These are phyloP conservation scores for Fusarium longipes DNA, from an alignment of 2,329 filamentous ascomycete genomes.

Conservation along the genomic window DNA sequence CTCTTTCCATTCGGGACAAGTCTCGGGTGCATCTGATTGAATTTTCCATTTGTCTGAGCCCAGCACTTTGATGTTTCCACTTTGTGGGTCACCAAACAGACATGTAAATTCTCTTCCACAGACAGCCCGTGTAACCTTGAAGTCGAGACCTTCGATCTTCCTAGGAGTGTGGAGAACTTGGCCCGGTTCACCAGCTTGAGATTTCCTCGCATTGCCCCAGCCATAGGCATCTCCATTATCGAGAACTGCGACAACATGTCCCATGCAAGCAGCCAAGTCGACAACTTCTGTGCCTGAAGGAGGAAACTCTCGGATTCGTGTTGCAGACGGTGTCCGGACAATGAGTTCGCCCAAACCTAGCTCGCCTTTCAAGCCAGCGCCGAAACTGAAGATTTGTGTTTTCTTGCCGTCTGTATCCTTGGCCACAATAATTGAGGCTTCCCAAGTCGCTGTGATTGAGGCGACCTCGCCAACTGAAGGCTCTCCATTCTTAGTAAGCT, in stretches of 20 bases:
- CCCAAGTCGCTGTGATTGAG: constrained; percentile 80
- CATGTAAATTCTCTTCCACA: constrained; percentile 91
- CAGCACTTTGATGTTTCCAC: constrained; percentile 73
- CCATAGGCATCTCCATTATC: constrained; percentile 82
- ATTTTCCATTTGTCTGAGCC: constrained; percentile 82
- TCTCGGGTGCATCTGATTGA: constrained; percentile 65
- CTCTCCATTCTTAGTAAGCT: constrained; percentile 49
- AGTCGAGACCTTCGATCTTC: constrained; percentile 68
- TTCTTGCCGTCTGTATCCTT: constrained; percentile 57
- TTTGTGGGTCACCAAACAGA: constrained; percentile 66
- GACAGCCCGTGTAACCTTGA: constrained; percentile 73
- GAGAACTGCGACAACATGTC: constrained; percentile 79
- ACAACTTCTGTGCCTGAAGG: constrained; percentile 67
- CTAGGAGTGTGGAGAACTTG: constrained; percentile 68
- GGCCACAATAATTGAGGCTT: constrained; percentile 72
- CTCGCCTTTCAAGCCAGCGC: constrained; percentile 76
- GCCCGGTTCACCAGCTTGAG: constrained; percentile 76
- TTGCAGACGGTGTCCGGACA: constrained; percentile 60
- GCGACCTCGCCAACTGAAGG: constrained; percentile 46
- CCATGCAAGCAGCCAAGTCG: constrained; percentile 78
- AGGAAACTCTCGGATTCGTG: constrained; percentile 71
- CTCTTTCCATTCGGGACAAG: constrained; percentile 70
- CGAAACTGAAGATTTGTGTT: constrained; percentile 70
- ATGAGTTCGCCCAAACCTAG: constrained; percentile 71
- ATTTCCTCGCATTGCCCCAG: constrained; percentile 89